Evolutionary conservation across 2,329 filamentous ascomycete species (phyloP).

Genomic region (Xylaria sp.): DNA sequence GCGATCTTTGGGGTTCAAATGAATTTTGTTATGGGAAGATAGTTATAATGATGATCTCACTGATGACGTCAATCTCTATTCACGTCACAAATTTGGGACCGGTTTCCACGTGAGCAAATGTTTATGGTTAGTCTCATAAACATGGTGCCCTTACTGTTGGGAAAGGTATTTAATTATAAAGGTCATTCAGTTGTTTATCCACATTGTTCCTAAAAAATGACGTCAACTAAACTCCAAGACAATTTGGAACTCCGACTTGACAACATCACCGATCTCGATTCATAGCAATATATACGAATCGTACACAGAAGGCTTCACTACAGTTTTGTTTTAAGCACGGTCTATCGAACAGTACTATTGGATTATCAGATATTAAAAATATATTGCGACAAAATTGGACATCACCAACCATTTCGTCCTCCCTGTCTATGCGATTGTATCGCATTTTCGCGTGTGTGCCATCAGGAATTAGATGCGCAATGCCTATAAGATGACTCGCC

Average conservation of each 20-base stretch:
- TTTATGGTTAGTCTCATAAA: background rate
- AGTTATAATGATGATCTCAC: conserved; percentile 31
- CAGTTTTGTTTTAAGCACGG: background rate
- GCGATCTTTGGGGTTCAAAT: background rate
- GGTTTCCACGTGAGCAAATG: background rate
- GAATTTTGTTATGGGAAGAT: background rate
- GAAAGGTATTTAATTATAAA: background rate
- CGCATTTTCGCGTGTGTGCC: no score
- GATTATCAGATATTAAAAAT: background rate
- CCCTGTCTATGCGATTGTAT: no score
- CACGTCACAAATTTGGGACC: conserved; percentile 5
- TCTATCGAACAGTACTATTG: background rate
- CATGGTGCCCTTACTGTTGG: background rate
- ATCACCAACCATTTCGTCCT: no score
- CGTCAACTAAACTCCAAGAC: background rate
- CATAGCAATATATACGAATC: background rate
- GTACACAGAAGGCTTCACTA: background rate
- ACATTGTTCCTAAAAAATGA: background rate
- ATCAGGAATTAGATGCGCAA: no score
- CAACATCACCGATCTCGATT: background rate
- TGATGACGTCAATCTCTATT: conserved; percentile 30
- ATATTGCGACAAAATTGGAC: background rate
- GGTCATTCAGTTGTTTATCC: background rate
- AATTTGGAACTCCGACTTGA: no score
- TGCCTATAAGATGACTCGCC: no score